Conservation (phyloP, 371 early-diverging fungal genomes). For the Mortierella polycephala region DNA sequence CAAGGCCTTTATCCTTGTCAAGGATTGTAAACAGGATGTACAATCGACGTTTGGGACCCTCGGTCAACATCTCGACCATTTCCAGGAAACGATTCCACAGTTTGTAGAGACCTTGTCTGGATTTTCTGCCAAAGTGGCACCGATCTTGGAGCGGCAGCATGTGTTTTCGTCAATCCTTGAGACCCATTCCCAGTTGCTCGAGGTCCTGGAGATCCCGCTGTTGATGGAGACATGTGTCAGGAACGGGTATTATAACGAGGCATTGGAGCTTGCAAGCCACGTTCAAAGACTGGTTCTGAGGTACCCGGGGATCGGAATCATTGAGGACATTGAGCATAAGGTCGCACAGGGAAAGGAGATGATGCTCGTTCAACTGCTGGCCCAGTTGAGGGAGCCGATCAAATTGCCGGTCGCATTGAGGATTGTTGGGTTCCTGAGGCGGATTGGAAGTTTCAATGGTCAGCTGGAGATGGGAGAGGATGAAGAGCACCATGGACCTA, state of each 20-base stretch:
- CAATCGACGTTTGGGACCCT: slow-evolving; percentile 65
- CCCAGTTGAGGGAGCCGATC: slow-evolving; percentile 76
- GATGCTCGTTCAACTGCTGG: slow-evolving; percentile 79
- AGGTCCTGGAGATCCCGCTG: slow-evolving; percentile 82
- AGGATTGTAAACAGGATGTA: slow-evolving; percentile 67
- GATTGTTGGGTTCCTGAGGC: slow-evolving; percentile 81
- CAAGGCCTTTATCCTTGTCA: slow-evolving; percentile 73
- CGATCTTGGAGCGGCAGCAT: slow-evolving; percentile 62
- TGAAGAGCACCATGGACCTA: slow-evolving; percentile 19
- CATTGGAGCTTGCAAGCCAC: slow-evolving; percentile 83
- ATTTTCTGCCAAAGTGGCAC: slow-evolving; percentile 44
- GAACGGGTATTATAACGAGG: slow-evolving; percentile 86
- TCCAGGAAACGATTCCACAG: slow-evolving; percentile 61
- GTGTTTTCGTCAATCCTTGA: slow-evolving; percentile 63
- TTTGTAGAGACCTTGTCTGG: slow-evolving; percentile 63
- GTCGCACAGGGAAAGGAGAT: slow-evolving; percentile 71
- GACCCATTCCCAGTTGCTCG: slow-evolving; percentile 69
- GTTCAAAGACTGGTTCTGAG: slow-evolving; percentile 71
- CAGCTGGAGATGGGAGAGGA: slow-evolving; percentile 27
- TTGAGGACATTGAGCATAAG: slow-evolving; percentile 70
- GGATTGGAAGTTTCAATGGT: slow-evolving; percentile 72
- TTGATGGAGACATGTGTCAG: slow-evolving; percentile 86
- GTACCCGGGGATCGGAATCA: slow-evolving; percentile 66
- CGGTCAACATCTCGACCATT: slow-evolving; percentile 60
- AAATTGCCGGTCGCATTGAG: slow-evolving; percentile 83